These are phyloP conservation scores for Globisporangium camurandrum DNA, from an alignment of 352 stramenopile species.

Conservation along the genomic window DNA sequence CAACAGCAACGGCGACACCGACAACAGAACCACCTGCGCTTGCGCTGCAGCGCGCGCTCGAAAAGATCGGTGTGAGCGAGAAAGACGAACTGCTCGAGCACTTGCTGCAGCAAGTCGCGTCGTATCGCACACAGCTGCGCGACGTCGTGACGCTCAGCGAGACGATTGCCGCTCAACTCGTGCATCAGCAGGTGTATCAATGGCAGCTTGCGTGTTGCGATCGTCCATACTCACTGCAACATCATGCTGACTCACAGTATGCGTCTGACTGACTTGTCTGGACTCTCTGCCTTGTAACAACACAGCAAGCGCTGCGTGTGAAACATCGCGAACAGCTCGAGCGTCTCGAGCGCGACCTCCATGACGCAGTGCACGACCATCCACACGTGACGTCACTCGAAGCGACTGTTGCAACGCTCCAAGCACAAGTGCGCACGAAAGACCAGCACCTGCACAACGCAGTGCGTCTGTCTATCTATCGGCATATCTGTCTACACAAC, in stretches of 20 bases:
- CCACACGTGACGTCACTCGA: constrained; percentile 38
- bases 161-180: constrained; percentile 54
- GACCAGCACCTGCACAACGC: constrained; percentile 67
- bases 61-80: constrained; percentile 44
- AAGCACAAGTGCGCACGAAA: constrained; percentile 29
- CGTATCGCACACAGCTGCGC: constrained; percentile 28
- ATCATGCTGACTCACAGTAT: background rate
- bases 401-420: constrained; percentile 28
- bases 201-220: background rate
- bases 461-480: constrained; percentile 7
- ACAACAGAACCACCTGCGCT: background rate
- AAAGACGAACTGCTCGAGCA: constrained; percentile 50
- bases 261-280: background rate
- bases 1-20: background rate
- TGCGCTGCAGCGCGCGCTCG: constrained; percentile 15
- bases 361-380: constrained; percentile 36
- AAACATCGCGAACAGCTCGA: constrained; percentile 37
- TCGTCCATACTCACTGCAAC: background rate
- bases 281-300: background rate
- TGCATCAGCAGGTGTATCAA: constrained; percentile 51
- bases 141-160: constrained; percentile 53
- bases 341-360: constrained; percentile 34
- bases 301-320: constrained; percentile 43
- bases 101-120: constrained; percentile 33
- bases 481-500: too few species aligned